These are phyloP conservation scores for Mycena rosella DNA, from an alignment of 768 basidiomycete genomes.

Conservation along the genomic window DNA sequence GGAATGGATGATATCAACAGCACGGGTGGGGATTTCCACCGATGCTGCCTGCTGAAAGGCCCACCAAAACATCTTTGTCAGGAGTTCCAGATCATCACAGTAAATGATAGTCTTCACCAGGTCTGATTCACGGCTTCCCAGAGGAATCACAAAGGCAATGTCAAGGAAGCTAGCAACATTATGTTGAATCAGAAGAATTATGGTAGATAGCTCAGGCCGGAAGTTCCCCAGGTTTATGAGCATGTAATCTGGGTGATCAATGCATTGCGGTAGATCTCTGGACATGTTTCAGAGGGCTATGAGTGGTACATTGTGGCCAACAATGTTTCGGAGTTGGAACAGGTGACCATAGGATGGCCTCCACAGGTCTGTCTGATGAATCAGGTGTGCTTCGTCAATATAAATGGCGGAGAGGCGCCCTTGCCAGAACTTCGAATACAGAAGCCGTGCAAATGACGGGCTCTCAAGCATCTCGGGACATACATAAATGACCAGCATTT, in stretches of 20 bases:
- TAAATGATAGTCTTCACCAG: constrained; percentile 24
- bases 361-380: constrained; percentile 30
- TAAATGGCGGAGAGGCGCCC: constrained; percentile 39
- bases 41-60: constrained; percentile 15
- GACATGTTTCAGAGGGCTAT: constrained; percentile 37
- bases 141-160: constrained; percentile 37
- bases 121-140: neutral
- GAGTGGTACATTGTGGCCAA: constrained; percentile 31
- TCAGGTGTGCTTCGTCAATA: too few relatives aligned
- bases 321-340: constrained; percentile 24
- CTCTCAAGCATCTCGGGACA: constrained; percentile 46
- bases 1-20: constrained; percentile 39
- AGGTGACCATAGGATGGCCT: constrained; percentile 17
- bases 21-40: constrained; percentile 19
- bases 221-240: constrained; percentile 40
- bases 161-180: constrained; percentile 35
- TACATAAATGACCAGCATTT: constrained; percentile 35
- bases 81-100: constrained; percentile 37
- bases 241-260: constrained; percentile 29
- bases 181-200: constrained; percentile 33
- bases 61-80: constrained; percentile 43
- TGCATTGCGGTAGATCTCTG: constrained; percentile 29
- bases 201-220: constrained; percentile 40
- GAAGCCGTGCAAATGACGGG: constrained; percentile 36
- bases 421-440: constrained; percentile 34